Base-by-base conservation (phyloP, 1,139 yeast species). In the Geotrichum klebahnii region DNA sequence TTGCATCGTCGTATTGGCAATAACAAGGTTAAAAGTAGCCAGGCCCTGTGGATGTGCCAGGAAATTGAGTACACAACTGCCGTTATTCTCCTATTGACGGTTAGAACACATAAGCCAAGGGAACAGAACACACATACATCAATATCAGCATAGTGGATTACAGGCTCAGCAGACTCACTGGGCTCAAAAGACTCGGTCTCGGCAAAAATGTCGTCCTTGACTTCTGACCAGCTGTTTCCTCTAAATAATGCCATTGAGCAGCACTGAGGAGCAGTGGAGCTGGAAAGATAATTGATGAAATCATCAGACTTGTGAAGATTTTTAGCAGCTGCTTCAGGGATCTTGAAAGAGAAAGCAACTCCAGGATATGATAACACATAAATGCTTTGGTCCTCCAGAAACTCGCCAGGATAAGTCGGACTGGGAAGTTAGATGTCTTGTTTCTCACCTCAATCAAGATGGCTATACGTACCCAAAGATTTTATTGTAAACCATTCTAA, bases 311-410 rank as follows among this genome's bases (percentile, higher is more conserved):
- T 41, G 8, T 35, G 33, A 6, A 51, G 46, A 4, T 19, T 29
- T 19, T 45, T 38, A 12, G 23, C 41, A 3, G 46, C 51, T 12
- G 46, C 52, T 2, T 46, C 36, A 2, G 57, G 55, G 5, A 61
- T 48, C 12, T 50, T 39, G 36, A 65, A 65, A 10, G 61, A 57
- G 53, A 65, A 65, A 5, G 66, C 60, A 17, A 65, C 57, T 5
- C 68, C 68, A n/a, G 69, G 68, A 50, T 65, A 65, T 3, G 64
- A 61, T 16, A 65, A 52, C 1, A 62, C 51, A 46, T 62, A 64
- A 1, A 53, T 44, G 17, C 52, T 38, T 2, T 54, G 36, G 14
- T 48, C 40, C 8, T 17, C 23, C 14, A 40, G 41, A 31, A 22
- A 37, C 22, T 44, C 28, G 2, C 68, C 67, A 3, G 69, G 67